Conservation (phyloP, 805 yeast species). For the Debaryomyces castellii region DNA sequence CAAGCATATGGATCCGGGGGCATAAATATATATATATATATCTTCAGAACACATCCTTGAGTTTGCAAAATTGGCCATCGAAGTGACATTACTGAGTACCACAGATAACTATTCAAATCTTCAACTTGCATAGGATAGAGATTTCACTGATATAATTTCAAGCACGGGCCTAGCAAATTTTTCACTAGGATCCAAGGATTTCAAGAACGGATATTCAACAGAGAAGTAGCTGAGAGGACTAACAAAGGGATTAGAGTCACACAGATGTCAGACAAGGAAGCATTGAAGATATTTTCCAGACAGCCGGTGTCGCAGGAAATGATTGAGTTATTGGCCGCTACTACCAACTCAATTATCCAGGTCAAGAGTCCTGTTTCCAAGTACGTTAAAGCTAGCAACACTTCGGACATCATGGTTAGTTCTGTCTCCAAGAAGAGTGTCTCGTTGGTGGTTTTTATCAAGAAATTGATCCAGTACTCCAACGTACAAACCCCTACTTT, state of each 20-base stretch:
- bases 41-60: not conserved
- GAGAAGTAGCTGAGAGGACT: not conserved
- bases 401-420: slow-evolving; percentile 24
- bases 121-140: not conserved
- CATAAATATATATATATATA: not conserved
- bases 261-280: slow-evolving; percentile 37
- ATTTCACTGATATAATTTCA: not conserved
- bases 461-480: slow-evolving; percentile 69
- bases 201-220: not conserved
- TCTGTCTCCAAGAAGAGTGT: slow-evolving; percentile 22
- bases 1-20: not conserved
- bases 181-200: not conserved
- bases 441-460: slow-evolving; percentile 61
- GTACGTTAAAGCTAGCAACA: slow-evolving; percentile 8
- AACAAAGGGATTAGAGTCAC: not conserved
- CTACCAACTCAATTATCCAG: slow-evolving; percentile 57
- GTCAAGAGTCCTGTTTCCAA: slow-evolving; percentile 44
- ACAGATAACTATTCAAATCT: not conserved
- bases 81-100: not conserved
- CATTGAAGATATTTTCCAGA: slow-evolving; percentile 52
- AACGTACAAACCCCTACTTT: slow-evolving; percentile 94
- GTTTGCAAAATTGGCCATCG: not conserved
- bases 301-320: slow-evolving; percentile 57
- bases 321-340: slow-evolving; percentile 57
- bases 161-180: not conserved